Conservation (phyloP, 495 filamentous ascomycete species). For the Hyaloscypha bicolor region DNA sequence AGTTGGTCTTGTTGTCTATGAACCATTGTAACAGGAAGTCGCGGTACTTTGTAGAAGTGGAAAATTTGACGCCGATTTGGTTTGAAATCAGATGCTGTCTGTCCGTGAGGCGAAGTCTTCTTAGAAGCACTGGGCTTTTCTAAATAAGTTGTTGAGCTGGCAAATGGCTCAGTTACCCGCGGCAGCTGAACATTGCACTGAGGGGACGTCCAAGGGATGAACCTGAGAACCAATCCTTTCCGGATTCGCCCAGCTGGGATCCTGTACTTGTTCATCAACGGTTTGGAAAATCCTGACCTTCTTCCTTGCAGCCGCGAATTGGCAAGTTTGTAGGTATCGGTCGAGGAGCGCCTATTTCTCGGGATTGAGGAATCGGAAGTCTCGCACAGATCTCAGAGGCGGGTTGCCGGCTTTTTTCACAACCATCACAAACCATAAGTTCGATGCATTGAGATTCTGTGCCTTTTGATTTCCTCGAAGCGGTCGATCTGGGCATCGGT, state of each 20-base stretch:
- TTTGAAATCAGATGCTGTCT: too few relatives aligned
- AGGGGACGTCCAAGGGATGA: not conserved
- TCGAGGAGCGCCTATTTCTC: not conserved
- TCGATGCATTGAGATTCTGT: too few relatives aligned
- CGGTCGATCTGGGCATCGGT: not conserved
- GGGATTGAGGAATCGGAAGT: not conserved
- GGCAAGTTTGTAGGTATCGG: not conserved
- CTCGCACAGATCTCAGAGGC: not conserved
- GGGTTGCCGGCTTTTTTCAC: not conserved
- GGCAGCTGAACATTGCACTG: too few relatives aligned
- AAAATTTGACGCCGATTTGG: too few relatives aligned
- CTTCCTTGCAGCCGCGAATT: not conserved
- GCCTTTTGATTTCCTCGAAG: too few relatives aligned
- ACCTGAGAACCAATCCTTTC: not conserved
- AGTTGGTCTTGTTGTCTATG: not conserved
- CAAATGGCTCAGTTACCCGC: too few relatives aligned
- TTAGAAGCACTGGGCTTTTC: too few relatives aligned
- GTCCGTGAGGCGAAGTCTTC: too few relatives aligned
- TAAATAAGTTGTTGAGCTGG: too few relatives aligned
- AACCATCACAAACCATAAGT: not conserved
- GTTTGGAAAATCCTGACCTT: not conserved
- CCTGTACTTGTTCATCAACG: not conserved
- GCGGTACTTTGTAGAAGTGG: too few relatives aligned
- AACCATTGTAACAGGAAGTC: not conserved
- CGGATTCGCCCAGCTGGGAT: not conserved